A percentile compares a stretch with the other conserved stretches of the same genome.
Conservation (phyloP, 495 filamentous ascomycete genomes). For the Tuber aestivum region DNA sequence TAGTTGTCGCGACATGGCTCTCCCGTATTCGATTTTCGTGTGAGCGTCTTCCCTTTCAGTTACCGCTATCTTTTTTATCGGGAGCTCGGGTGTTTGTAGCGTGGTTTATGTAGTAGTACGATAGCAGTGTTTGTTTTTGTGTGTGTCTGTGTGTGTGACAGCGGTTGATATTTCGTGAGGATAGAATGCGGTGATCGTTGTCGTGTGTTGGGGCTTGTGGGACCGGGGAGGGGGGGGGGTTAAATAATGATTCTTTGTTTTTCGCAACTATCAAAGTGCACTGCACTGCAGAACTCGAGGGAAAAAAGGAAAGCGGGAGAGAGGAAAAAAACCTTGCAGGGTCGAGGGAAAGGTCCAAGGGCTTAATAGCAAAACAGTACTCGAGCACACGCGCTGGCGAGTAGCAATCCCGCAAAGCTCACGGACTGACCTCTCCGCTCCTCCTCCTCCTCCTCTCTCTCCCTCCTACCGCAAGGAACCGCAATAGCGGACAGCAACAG, state of each 20-base stretch:
- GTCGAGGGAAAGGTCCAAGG: slow-evolving; percentile 3
- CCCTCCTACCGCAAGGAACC: not conserved
- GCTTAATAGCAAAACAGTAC: slow-evolving; percentile 1
- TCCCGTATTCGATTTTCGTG: not conserved
- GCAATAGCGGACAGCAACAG: not conserved
- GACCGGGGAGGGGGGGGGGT: not conserved
- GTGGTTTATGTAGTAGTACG: not conserved
- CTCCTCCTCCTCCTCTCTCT: too few species aligned
- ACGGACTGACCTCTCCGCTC: not conserved
- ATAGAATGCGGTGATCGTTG: not conserved
- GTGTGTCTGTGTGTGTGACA: not conserved
- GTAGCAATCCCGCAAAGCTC: not conserved
- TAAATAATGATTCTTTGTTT: not conserved
- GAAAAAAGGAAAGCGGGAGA: not conserved
- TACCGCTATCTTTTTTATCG: not conserved
- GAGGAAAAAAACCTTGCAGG: not conserved
- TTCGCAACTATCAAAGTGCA: slow-evolving; percentile 1
- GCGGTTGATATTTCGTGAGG: not conserved
- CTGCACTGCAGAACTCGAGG: not conserved
- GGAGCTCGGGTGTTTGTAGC: not conserved
- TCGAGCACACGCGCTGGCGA: not conserved
- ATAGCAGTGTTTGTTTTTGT: not conserved
- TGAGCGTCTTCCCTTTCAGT: not conserved
- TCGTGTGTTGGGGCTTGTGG: not conserved
- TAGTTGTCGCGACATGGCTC: not conserved